Evolutionary conservation across 345 rosid species (phyloP).

Genomic region (Syzygium grande): DNA sequence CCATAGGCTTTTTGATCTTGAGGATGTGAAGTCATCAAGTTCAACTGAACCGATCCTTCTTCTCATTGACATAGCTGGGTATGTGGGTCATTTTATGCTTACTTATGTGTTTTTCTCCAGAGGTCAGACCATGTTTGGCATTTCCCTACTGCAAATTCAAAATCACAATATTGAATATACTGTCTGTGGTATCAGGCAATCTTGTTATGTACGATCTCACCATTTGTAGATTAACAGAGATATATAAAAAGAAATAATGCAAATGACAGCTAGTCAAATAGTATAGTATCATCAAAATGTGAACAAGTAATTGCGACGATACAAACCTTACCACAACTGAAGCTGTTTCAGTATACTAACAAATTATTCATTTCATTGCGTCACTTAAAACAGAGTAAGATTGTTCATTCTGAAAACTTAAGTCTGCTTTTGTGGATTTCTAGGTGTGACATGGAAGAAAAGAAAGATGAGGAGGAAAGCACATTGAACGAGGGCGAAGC

Average conservation of each 20-base stretch:
- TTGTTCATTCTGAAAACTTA: neutral
- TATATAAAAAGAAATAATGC: neutral
- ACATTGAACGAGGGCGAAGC: conserved; percentile 95
- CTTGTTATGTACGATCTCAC: neutral
- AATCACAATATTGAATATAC: neutral
- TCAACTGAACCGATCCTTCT: conserved; percentile 83
- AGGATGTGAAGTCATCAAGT: conserved; percentile 47
- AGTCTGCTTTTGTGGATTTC: conserved; percentile 10
- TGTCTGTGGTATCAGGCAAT: neutral
- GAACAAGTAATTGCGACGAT: neutral
- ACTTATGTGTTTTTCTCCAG: neutral
- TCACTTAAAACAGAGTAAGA: neutral
- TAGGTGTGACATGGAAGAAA: conserved; percentile 97
- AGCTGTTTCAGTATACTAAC: neutral
- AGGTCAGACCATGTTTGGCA: neutral
- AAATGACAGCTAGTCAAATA: neutral
- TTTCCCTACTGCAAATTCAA: neutral
- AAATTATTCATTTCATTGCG: neutral
- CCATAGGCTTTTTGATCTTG: conserved; percentile 82
- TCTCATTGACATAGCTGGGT: conserved; percentile 84
- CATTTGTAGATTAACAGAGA: neutral
- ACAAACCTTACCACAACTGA: neutral
- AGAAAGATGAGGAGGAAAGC: conserved; percentile 98
- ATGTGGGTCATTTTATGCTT: conserved; percentile 4
- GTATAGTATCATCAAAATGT: neutral